Conservation (phyloP, 1,284 basidiomycete genomes). For the Phaffia rhodozyma region DNA sequence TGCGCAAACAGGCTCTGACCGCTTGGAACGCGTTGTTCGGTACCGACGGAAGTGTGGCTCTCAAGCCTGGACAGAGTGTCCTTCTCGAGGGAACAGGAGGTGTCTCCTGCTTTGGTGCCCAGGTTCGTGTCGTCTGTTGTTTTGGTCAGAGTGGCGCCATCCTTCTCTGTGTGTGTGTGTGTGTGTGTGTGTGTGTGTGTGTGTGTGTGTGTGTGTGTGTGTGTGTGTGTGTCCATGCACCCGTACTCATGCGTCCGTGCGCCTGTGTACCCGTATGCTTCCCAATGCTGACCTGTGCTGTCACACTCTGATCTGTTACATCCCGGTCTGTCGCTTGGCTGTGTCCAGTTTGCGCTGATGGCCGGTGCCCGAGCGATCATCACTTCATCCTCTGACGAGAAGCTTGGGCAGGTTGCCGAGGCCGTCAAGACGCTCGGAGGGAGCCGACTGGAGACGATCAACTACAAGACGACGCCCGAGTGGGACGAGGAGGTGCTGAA, state of each 20-base stretch:
- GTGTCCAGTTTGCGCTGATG: conserved; percentile 45
- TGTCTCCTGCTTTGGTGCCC: conserved; percentile 35
- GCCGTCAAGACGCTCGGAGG: conserved; percentile 36
- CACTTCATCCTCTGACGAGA: conserved; percentile 51
- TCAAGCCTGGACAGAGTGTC: conserved; percentile 35
- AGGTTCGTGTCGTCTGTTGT: not conserved
- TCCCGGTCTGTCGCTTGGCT: conserved; percentile 29
- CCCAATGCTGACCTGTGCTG: not conserved
- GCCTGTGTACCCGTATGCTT: no score
- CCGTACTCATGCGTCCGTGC: no score
- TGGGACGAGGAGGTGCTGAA: conserved; percentile 47
- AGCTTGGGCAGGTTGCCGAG: conserved; percentile 37
- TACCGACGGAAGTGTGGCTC: conserved; percentile 38
- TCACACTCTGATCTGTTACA: not conserved
- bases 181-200: no score
- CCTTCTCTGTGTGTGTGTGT: conserved; percentile 19
- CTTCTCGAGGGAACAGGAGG: conserved; percentile 49
- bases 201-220: no score
- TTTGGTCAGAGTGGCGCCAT: not conserved
- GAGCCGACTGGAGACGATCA: conserved; percentile 37
- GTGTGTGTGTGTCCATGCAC: no score
- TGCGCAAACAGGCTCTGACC: conserved; percentile 42
- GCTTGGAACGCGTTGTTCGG: conserved; percentile 44
- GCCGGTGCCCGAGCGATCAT: conserved; percentile 48
- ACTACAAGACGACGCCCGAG: conserved; percentile 46